Base-by-base conservation (phyloP, 129 eudicot species). In the Smallanthus sonchifolius region DNA sequence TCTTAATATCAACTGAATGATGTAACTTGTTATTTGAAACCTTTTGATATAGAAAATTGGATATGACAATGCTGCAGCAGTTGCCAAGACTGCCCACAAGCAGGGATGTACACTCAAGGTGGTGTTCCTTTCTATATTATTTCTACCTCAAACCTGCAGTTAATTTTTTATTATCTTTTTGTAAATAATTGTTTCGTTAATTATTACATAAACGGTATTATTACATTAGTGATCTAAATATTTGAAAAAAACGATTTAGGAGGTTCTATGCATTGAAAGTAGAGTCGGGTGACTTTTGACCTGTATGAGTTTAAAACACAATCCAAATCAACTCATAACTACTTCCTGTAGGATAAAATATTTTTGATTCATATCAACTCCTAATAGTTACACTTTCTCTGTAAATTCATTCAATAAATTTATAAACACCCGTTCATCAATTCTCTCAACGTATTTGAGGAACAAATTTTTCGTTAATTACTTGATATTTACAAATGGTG, bases 51-150 rank as follows among this genome's bases (percentile, higher is more conserved):
- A 95, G 99, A 95, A 91, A 95, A 91, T 95, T 57, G 99, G 99
- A n/a, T 95, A 95, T 67, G 97, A 95, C 81, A 95, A 88, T 62
- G 99, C 99, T 60, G 99, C 99, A 43, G 89, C 95, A 42, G 97
- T 88, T 81, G 99, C 99, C 45, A 95, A 95, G 88, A 91, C 83
- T 37, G 99, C 97, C 57, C 99, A 95, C 82, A 95, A 94, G 85
- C 88, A 95, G 79, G 99, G 99, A 78, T 67, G 81, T 55, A 94
- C 97, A 19, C 79, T 94, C 72, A 94, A 94, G 99, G 97, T 94
- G 74, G 69, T 78, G 42, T 51, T 76, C 52, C 55, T 70, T 13
- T 44, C 51, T 65, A 42, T 38, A 37, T 43, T 79, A 0, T 15
- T 42, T 60, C 6, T 59, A 28, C 30, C 20, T 59, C 10, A 30